Conservation (phyloP, 768 basidiomycete genomes). For the Pholiota microspora region DNA sequence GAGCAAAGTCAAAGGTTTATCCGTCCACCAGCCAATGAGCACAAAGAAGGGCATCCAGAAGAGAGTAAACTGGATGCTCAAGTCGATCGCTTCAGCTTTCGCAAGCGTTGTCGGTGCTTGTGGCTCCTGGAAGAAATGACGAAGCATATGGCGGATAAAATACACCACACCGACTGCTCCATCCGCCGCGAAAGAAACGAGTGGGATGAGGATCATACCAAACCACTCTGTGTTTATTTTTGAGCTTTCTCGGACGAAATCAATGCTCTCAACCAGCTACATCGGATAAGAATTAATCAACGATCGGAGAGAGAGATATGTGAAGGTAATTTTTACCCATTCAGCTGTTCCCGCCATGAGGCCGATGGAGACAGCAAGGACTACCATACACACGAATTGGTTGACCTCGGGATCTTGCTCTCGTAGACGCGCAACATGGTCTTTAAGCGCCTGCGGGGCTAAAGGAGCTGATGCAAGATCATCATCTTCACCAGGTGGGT, state of each 20-base stretch:
- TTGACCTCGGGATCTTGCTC: slow-evolving; percentile 53
- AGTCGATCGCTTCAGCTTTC: slow-evolving; percentile 68
- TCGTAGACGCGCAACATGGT: slow-evolving; percentile 34
- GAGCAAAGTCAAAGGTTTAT: slow-evolving; percentile 58
- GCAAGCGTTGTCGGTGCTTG: slow-evolving; percentile 57
- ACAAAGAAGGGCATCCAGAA: slow-evolving; percentile 80
- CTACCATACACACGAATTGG: slow-evolving; percentile 57
- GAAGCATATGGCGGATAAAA: slow-evolving; percentile 46
- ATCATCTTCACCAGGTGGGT: slow-evolving; percentile 64
- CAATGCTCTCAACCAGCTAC: slow-evolving; percentile 65
- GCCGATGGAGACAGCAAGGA: slow-evolving; percentile 51
- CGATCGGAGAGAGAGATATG: no score
- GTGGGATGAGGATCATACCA: slow-evolving; percentile 67
- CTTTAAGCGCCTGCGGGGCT: slow-evolving; percentile 42
- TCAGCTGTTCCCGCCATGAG: slow-evolving; percentile 71
- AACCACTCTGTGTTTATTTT: slow-evolving; percentile 66
- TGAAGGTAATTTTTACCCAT: slow-evolving; percentile 42
- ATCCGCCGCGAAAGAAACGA: slow-evolving; percentile 74
- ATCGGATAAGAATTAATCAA: background rate
- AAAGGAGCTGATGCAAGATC: slow-evolving; percentile 32
- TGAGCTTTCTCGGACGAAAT: slow-evolving; percentile 42
- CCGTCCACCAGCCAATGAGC: slow-evolving; percentile 65
- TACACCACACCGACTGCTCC: slow-evolving; percentile 58
- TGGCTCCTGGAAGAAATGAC: slow-evolving; percentile 36
- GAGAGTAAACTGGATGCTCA: slow-evolving; percentile 74